A percentile compares a stretch with the other conserved stretches of the same genome.
Conservation (phyloP, 108 stramenopile genomes). For the Epithemia pelagica region DNA sequence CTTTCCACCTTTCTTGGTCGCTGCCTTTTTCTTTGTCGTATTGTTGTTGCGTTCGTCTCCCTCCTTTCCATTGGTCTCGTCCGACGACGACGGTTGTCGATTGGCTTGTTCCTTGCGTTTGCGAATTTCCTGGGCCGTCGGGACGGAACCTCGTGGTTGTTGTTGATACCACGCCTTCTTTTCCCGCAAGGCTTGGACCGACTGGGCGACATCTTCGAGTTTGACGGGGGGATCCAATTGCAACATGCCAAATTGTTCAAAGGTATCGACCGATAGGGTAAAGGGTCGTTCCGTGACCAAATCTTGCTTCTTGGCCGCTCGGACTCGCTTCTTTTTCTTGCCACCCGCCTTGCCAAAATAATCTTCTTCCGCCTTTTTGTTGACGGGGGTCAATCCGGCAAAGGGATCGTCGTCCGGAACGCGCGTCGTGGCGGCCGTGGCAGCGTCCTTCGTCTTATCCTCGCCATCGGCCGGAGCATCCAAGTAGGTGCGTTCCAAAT, state of each 20-base stretch:
- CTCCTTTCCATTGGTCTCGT: no score
- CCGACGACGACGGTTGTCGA: no score
- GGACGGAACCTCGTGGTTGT: conserved; percentile 87
- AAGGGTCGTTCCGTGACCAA: conserved; percentile 37
- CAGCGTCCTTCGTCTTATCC: conserved; percentile 43
- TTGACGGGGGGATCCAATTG: conserved; percentile 71
- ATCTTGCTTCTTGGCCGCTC: conserved; percentile 50
- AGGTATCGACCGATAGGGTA: conserved; percentile 73
- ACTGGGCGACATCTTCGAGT: conserved; percentile 58
- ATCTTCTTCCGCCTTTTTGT: conserved; percentile 68
- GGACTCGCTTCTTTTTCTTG: conserved; percentile 67
- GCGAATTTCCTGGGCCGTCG: conserved; percentile 83
- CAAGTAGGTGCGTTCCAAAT: conserved; percentile 70
- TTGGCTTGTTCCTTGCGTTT: conserved; percentile 66
- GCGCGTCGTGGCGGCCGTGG: conserved; percentile 44
- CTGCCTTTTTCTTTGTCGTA: conserved; percentile 1
- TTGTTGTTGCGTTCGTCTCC: neutral
- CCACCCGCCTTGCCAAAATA: conserved; percentile 65
- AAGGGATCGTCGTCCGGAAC: conserved; percentile 91
- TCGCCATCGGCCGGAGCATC: conserved; percentile 20
- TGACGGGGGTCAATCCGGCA: conserved; percentile 62
- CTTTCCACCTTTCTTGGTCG: conserved; percentile 23
- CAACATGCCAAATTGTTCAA: conserved; percentile 83
- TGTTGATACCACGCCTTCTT: conserved; percentile 91
- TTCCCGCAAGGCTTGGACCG: conserved; percentile 80